phyloP scores from a whole-genome alignment of 371 early-diverging fungal species.

The Mucor mucedo region DNA sequence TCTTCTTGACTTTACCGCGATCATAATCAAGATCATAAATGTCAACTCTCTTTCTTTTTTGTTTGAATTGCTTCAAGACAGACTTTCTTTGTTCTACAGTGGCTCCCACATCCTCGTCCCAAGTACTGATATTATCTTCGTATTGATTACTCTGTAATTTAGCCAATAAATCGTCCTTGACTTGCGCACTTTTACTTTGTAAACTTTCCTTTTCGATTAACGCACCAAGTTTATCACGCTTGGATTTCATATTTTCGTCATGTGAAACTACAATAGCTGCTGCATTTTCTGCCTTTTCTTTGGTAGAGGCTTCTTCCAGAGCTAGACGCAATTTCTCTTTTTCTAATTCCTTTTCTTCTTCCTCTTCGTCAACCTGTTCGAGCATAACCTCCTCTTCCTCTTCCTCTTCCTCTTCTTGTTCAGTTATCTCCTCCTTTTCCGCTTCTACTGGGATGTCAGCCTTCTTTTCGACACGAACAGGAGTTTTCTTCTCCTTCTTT shows the following conservation, averaged over 20 bases:
- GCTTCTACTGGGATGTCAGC: constrained; percentile 18
- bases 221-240: constrained; percentile 57
- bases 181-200: constrained; percentile 50
- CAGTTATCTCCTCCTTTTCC: constrained; percentile 1
- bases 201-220: constrained; percentile 54
- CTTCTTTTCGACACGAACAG: not conserved
- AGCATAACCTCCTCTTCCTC: constrained; percentile 18
- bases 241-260: constrained; percentile 57
- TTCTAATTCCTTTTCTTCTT: constrained; percentile 38
- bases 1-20: constrained; percentile 78
- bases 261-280: constrained; percentile 56
- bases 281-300: constrained; percentile 36
- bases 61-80: constrained; percentile 52
- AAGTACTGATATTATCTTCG: constrained; percentile 50
- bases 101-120: constrained; percentile 48
- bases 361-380: constrained; percentile 10
- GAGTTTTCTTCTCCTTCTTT: constrained; percentile 30
- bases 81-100: constrained; percentile 39
- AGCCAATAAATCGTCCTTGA: constrained; percentile 45
- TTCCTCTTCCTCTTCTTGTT: constrained; percentile 23
- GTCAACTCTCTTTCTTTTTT: constrained; percentile 65
- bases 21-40: constrained; percentile 77
- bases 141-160: constrained; percentile 41
- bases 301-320: constrained; percentile 43
- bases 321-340: constrained; percentile 33